A percentile compares a stretch with the other conserved stretches of the same genome.
phyloP scores from a whole-genome alignment of 306 rosid genomes.

The Casuarina glauca region DNA sequence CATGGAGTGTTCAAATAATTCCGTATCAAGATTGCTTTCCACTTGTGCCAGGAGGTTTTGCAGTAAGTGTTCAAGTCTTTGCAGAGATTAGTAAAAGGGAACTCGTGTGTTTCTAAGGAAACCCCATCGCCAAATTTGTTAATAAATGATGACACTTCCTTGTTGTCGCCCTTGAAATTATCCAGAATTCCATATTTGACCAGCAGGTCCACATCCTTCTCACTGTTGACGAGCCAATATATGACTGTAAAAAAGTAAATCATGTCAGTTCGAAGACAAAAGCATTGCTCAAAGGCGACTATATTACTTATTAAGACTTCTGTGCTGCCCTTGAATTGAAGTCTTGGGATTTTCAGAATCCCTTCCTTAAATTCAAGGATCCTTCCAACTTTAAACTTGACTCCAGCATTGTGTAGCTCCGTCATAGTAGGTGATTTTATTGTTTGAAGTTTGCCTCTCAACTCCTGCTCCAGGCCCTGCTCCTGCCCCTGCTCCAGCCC shows the following conservation, averaged over 20 bases:
- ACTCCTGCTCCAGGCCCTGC: conserved; percentile 17
- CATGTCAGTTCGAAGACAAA: too few species aligned
- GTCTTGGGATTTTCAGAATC: conserved; percentile 31
- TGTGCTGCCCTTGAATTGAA: neutral
- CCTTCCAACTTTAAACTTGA: conserved; percentile 16
- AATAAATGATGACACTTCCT: conserved; percentile 1
- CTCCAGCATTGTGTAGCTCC: conserved; percentile 31
- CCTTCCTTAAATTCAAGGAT: conserved; percentile 25
- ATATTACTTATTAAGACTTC: conserved; percentile 22
- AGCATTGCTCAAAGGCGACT: conserved; percentile 38
- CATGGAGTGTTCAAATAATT: conserved; percentile 36
- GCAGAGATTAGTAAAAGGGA: neutral
- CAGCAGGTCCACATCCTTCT: conserved; percentile 26
- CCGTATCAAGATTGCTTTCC: conserved; percentile 22
- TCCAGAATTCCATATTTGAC: conserved; percentile 9
- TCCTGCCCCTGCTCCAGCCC: too few species aligned
- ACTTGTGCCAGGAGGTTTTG: conserved; percentile 1
- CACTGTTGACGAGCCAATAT: conserved; percentile 21
- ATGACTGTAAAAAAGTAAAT: too few species aligned
- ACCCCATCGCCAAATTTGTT: neutral
- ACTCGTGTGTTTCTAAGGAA: neutral
- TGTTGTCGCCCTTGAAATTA: conserved; percentile 18
- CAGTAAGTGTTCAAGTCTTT: conserved; percentile 20
- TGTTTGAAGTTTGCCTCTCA: neutral
- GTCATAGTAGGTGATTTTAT: conserved; percentile 23